Evolutionary conservation across 257 asterid genomes (phyloP).

Genomic region (Ballota nigra): DNA sequence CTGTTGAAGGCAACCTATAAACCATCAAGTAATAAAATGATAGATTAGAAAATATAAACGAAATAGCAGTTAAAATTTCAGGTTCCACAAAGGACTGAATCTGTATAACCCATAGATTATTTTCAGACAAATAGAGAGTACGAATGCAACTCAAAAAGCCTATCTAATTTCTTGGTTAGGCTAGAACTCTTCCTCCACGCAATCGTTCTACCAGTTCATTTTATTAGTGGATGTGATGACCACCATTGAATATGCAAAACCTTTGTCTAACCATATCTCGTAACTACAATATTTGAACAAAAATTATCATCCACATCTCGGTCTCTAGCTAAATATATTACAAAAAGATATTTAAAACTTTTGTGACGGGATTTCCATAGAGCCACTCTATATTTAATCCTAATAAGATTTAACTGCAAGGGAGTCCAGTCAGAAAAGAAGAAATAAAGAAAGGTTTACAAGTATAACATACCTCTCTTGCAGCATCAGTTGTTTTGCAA

Average conservation of each 20-base stretch:
- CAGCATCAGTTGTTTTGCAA: slow-evolving; percentile 84
- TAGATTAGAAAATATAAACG: slow-evolving; percentile 1
- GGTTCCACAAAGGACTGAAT: background rate
- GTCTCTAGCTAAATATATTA: no score
- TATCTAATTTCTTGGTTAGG: background rate
- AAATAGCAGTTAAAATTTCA: slow-evolving; percentile 2
- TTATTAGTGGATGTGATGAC: background rate
- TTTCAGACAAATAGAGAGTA: slow-evolving; percentile 2
- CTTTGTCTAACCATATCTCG: background rate
- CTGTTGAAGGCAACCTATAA: slow-evolving; percentile 75
- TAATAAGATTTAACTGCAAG: background rate
- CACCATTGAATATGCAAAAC: background rate
- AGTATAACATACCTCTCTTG: slow-evolving; percentile 62
- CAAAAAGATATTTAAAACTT: no score
- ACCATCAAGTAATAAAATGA: slow-evolving; percentile 25
- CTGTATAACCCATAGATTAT: background rate
- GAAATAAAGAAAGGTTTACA: background rate
- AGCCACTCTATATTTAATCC: no score
- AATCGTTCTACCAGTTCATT: background rate
- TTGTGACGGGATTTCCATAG: no score
- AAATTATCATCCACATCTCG: no score
- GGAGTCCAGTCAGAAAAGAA: background rate
- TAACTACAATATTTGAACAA: background rate
- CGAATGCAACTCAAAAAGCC: slow-evolving; percentile 3
- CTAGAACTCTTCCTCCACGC: slow-evolving; percentile 14